Conservation (phyloP, 2,329 filamentous ascomycete genomes). For the Aureobasidium sp. region DNA sequence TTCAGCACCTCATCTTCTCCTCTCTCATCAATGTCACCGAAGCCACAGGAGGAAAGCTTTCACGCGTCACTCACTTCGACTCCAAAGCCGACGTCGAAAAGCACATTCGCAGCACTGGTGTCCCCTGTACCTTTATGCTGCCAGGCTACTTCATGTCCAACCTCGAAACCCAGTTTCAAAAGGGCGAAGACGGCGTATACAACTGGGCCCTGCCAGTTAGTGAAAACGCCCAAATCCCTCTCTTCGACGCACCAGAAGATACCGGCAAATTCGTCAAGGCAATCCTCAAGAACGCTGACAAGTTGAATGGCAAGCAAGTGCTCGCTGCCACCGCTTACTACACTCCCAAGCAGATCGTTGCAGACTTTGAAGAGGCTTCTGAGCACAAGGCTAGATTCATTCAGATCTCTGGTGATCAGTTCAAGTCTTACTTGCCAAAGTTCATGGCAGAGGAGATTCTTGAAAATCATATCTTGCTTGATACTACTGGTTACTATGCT, state of each 20-base stretch:
- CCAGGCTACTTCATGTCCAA: constrained; percentile 22
- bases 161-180: background rate
- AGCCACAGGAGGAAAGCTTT: constrained; percentile 26
- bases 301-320: constrained; percentile 23
- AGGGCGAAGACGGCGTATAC: constrained; percentile 20
- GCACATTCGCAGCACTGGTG: constrained; percentile 25
- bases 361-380: constrained; percentile 19
- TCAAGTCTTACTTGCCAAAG: constrained; percentile 22
- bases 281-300: constrained; percentile 22
- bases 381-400: constrained; percentile 24
- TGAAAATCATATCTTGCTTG: constrained; percentile 26
- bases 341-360: constrained; percentile 25
- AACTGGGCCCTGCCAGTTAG: constrained; percentile 23
- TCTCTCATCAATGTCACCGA: constrained; percentile 26
- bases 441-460: constrained; percentile 23
- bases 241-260: constrained; percentile 24
- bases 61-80: constrained; percentile 33
- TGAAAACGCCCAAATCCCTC: constrained; percentile 23
- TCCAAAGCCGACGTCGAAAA: constrained; percentile 31
- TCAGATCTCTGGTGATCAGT: constrained; percentile 23
- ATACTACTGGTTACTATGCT: constrained; percentile 24
- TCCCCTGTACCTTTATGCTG: constrained; percentile 24
- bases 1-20: constrained; percentile 36
- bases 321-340: constrained; percentile 25
- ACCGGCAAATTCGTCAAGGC: constrained; percentile 23